Evolutionary conservation across 2,329 filamentous ascomycete genomes (phyloP).

Genomic region (Akanthomyces uredinophilus): DNA sequence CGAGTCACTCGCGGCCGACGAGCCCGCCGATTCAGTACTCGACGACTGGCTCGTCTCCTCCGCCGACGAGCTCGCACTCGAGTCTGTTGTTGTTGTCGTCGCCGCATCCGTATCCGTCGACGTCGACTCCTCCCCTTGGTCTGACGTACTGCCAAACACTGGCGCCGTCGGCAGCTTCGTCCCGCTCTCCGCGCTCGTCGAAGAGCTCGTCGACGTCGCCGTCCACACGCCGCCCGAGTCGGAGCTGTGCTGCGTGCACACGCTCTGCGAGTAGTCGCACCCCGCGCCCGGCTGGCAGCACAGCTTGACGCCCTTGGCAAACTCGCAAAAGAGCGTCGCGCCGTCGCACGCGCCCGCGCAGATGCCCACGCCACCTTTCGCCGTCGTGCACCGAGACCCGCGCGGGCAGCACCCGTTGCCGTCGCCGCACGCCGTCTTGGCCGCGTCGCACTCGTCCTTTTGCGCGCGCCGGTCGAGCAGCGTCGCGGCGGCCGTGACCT

Average conservation of each 20-base stretch:
- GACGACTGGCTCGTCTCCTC: neutral
- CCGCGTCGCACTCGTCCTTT: neutral
- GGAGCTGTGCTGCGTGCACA: conserved; percentile 5
- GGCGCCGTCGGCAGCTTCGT: neutral
- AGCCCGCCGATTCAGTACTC: neutral
- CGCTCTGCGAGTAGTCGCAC: conserved; percentile 10
- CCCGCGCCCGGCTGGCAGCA: conserved; percentile 10
- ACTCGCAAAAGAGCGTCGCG: conserved; percentile 3
- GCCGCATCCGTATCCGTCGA: neutral
- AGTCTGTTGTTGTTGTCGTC: neutral
- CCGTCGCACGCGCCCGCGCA: conserved; percentile 5
- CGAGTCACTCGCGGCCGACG: neutral
- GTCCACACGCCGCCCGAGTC: conserved; percentile 6
- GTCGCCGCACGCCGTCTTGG: conserved; percentile 11
- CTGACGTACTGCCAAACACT: conserved; percentile 1
- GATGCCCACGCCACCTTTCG: conserved; percentile 9
- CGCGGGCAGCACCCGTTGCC: conserved; percentile 11
- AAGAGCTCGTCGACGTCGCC: neutral
- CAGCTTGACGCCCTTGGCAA: neutral
- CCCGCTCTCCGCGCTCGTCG: neutral
- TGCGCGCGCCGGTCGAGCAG: neutral
- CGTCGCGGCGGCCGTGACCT: neutral
- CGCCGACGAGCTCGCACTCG: neutral
- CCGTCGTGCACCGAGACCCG: conserved; percentile 1
- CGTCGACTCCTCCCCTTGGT: neutral